Evolutionary conservation across 164 flowering plant species (phyloP).

Genomic region (Sextonia rubra): DNA sequence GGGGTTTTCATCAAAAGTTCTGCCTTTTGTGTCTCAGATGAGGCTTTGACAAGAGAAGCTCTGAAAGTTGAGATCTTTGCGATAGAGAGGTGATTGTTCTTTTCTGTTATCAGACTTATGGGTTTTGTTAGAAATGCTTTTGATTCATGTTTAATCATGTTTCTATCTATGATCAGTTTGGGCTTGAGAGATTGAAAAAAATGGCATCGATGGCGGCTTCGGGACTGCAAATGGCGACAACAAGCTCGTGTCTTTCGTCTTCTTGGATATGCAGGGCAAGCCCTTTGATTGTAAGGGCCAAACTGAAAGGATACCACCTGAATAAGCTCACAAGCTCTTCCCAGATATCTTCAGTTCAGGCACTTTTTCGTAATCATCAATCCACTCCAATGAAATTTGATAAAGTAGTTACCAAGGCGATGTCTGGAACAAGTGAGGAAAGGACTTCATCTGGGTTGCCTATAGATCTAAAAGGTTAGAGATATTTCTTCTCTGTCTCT

Average conservation of each 20-base stretch:
- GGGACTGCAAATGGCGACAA: conserved; percentile 46
- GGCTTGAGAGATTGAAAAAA: too few relatives aligned
- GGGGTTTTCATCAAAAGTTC: too few relatives aligned
- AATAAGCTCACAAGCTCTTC: conserved; percentile 36
- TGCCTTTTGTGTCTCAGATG: too few relatives aligned
- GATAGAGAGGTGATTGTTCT: too few relatives aligned
- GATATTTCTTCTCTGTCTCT: background rate
- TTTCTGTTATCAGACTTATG: too few relatives aligned
- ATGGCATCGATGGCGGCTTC: conserved; percentile 62
- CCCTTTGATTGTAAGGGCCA: conserved; percentile 21
- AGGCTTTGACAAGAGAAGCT: too few relatives aligned
- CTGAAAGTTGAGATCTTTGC: too few relatives aligned
- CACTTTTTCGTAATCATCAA: conserved; percentile 28
- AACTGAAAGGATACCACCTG: conserved; percentile 27
- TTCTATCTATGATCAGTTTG: too few relatives aligned
- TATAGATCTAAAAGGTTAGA: conserved; percentile 72
- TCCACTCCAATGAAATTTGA: conserved; percentile 25
- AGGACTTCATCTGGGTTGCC: conserved; percentile 55
- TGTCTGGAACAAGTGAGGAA: conserved; percentile 48
- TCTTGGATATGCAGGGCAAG: conserved; percentile 28
- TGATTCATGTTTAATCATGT: too few relatives aligned
- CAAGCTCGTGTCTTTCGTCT: conserved; percentile 44
- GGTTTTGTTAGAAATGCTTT: too few relatives aligned
- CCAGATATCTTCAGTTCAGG: conserved; percentile 33
- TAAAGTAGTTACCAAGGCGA: conserved; percentile 52